Conservation (phyloP, 2,329 filamentous ascomycete genomes). For the Ilyonectria destructans region DNA sequence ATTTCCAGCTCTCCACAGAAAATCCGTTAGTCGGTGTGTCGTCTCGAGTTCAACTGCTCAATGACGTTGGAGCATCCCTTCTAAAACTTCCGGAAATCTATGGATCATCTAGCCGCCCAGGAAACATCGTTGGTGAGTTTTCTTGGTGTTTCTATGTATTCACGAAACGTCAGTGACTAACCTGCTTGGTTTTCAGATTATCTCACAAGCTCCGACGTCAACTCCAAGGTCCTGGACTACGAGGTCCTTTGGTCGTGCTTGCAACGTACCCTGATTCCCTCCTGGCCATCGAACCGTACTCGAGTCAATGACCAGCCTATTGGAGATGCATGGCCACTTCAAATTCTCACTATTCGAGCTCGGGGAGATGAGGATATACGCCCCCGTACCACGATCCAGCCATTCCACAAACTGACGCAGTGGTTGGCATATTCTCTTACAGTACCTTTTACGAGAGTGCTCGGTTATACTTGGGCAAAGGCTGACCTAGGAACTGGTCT, state of each 20-base stretch:
- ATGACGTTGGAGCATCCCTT: constrained; percentile 61
- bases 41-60: constrained; percentile 60
- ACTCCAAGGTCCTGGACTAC: constrained; percentile 55
- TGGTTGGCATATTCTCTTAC: constrained; percentile 83
- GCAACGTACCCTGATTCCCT: constrained; percentile 63
- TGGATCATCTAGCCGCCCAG: constrained; percentile 61
- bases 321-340: constrained; percentile 67
- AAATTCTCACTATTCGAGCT: constrained; percentile 37
- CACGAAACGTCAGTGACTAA: not conserved
- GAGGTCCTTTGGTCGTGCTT: constrained; percentile 60
- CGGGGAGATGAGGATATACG: constrained; percentile 13
- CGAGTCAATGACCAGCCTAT: constrained; percentile 59
- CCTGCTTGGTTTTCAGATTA: constrained; percentile 54
- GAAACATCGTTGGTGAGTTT: constrained; percentile 63
- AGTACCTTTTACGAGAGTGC: constrained; percentile 72
- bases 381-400: constrained; percentile 57
- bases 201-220: constrained; percentile 48
- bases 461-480: constrained; percentile 68
- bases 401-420: constrained; percentile 77
- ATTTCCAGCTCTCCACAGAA: constrained; percentile 61
- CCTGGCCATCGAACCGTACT: constrained; percentile 70
- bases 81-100: constrained; percentile 58
- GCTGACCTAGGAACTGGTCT: constrained; percentile 75
- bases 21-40: constrained; percentile 65
- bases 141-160: accelerated